Base-by-base conservation (phyloP, 345 rosid species). In the Triadica sebifera region DNA sequence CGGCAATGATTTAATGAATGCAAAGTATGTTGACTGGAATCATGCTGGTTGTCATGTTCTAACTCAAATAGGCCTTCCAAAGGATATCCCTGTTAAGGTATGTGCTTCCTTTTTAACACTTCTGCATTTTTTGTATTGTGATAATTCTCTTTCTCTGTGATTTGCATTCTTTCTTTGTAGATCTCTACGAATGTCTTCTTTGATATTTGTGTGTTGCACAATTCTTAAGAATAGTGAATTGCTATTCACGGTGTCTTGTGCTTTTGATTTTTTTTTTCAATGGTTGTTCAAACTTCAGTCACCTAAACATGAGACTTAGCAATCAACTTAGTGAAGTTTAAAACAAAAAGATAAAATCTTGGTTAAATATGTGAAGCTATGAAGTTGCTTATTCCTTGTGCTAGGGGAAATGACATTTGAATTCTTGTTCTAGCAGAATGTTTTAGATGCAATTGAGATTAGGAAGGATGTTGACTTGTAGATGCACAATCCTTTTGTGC, bases 71-170 rank as follows among this genome's bases (percentile, higher is more conserved):
- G 87, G 87, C 78, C 82, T 90, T 79, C 92, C 94, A 0, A 80
- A 80, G 81, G 91, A 90, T 66, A 81, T 88, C 67, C 84, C 85
- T 52, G 70, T 91, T 49, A 83, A 88, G 97, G 97, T 92, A 84
- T 71, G 78, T 43, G n/a, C 50, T 63, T 79, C 45, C 47, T 13
- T 37, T 61, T 79, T 25, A 61, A 52, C 37, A 51, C 43, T 50
- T 46, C 52, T 45, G 24, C 38, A 46, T 67, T 51, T 51, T 67
- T 49, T 62, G 8, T 46, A 39, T 53, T 74, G 12, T 61, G 37
- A 70, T 38, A 51, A 38, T 38, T 62, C 29, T 60, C 22, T n/a
- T 10, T 73, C 12, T 66, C 41, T 82, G 10, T 65, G 37, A 34
- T 68, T 22, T 63, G 11, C 67, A 6, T 24, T 12, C 22, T 47